phyloP scores from a whole-genome alignment of 2,329 filamentous ascomycete species.

The Botryosphaeria dothidea region DNA sequence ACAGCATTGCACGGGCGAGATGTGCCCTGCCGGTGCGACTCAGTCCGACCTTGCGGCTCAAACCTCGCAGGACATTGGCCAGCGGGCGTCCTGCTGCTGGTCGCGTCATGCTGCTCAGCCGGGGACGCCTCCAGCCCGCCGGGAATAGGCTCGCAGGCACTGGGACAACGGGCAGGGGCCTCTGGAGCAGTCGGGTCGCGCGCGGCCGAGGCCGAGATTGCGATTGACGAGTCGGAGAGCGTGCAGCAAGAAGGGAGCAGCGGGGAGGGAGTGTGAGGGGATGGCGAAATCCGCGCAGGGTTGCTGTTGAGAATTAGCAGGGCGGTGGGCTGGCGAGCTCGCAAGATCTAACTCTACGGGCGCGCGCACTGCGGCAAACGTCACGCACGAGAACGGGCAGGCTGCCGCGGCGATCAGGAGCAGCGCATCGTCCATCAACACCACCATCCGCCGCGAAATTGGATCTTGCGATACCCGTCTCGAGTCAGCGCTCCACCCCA shows the following conservation, averaged over 20 bases:
- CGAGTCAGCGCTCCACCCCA: constrained; percentile 6
- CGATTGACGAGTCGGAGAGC: constrained; percentile 12
- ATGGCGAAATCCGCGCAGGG: constrained; percentile 10
- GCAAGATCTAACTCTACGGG: constrained; percentile 6
- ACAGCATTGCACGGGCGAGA: neutral
- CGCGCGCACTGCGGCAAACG: neutral
- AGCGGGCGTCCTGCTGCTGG: neutral
- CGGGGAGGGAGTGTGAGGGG: neutral
- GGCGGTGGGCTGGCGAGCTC: constrained; percentile 1
- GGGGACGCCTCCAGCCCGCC: constrained; percentile 6
- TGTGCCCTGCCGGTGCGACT: constrained; percentile 7
- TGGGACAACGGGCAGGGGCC: neutral
- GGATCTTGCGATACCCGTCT: constrained; percentile 5
- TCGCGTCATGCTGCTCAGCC: constrained; percentile 15
- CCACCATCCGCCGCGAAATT: constrained; percentile 6
- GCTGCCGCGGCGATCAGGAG: constrained; percentile 9
- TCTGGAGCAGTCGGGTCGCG: neutral
- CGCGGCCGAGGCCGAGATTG: constrained; percentile 8
- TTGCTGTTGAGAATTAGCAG: constrained; percentile 7
- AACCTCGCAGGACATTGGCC: constrained; percentile 12
- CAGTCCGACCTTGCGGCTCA: constrained; percentile 6
- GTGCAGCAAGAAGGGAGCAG: neutral
- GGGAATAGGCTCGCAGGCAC: constrained; percentile 2
- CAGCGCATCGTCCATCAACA: constrained; percentile 3
- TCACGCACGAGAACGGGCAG: neutral